phyloP scores from a whole-genome alignment of 371 early-diverging fungal genomes.

The Gilbertella persicaria region DNA sequence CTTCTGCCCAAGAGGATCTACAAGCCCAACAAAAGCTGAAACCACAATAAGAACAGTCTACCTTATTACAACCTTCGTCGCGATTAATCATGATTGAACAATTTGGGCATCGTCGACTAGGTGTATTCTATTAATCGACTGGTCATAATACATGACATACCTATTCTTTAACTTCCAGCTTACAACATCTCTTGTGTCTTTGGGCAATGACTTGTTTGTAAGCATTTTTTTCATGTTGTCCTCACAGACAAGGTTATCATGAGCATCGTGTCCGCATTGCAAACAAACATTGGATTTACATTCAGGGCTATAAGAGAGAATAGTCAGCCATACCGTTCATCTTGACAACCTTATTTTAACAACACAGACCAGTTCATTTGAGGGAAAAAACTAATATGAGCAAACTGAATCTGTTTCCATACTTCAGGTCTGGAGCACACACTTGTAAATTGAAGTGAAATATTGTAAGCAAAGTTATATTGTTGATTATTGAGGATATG shows the following conservation, averaged over 20 bases:
- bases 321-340: background rate
- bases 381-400: conserved; percentile 58
- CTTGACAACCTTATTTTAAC: background rate
- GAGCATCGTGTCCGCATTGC: conserved; percentile 56
- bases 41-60: conserved; percentile 76
- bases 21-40: conserved; percentile 73
- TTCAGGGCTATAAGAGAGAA: conserved; percentile 25
- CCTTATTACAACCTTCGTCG: conserved; percentile 82
- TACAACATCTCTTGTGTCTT: conserved; percentile 35
- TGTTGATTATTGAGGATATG: conserved; percentile 4
- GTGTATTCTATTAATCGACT: too few species aligned
- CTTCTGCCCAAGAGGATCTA: conserved; percentile 45
- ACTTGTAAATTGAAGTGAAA: conserved; percentile 19
- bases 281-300: conserved; percentile 47
- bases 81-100: conserved; percentile 76
- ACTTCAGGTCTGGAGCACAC: conserved; percentile 39
- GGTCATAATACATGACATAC: too few species aligned
- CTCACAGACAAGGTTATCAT: conserved; percentile 38
- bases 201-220: background rate
- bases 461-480: conserved; percentile 10
- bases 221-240: conserved; percentile 37
- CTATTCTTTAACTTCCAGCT: conserved; percentile 48
- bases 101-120: conserved; percentile 66
- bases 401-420: conserved; percentile 67
- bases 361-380: conserved; percentile 50